A percentile compares a stretch with the other conserved stretches of the same genome.
phyloP scores from a whole-genome alignment of 345 rosid species.

The Hibiscus tridactylites region DNA sequence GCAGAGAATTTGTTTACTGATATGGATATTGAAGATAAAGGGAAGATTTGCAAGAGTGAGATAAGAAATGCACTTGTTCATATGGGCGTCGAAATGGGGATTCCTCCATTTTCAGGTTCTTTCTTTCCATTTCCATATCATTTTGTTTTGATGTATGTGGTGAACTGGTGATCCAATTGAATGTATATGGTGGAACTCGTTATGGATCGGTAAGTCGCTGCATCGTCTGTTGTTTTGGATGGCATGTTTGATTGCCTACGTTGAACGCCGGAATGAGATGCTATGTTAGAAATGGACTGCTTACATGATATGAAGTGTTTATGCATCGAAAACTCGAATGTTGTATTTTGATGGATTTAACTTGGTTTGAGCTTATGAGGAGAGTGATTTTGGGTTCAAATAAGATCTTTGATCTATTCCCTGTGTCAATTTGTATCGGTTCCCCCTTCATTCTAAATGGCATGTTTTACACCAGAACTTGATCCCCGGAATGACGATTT shows the following conservation, averaged over 20 bases:
- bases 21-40: conserved; percentile 70
- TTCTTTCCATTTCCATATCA: background rate
- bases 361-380: background rate
- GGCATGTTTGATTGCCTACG: background rate
- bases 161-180: background rate
- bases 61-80: conserved; percentile 50
- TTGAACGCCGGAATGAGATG: background rate
- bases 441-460: background rate
- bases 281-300: background rate
- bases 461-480: background rate
- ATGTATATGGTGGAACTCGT: background rate
- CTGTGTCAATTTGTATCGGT: background rate
- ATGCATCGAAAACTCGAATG: background rate
- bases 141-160: background rate
- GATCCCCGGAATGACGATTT: background rate
- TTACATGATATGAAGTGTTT: background rate
- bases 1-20: conserved; percentile 87
- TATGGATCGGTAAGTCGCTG: background rate
- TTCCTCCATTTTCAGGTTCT: conserved; percentile 77
- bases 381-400: background rate
- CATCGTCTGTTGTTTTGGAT: background rate
- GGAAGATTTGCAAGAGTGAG: conserved; percentile 62
- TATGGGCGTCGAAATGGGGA: conserved; percentile 86
- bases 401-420: background rate
- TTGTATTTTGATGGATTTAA: too few relatives aligned